Evolutionary conservation across 2,329 filamentous ascomycete species (phyloP), one percentile per base, ranked within the genome.

Genomic region (Beauveria asiatica): DNA sequence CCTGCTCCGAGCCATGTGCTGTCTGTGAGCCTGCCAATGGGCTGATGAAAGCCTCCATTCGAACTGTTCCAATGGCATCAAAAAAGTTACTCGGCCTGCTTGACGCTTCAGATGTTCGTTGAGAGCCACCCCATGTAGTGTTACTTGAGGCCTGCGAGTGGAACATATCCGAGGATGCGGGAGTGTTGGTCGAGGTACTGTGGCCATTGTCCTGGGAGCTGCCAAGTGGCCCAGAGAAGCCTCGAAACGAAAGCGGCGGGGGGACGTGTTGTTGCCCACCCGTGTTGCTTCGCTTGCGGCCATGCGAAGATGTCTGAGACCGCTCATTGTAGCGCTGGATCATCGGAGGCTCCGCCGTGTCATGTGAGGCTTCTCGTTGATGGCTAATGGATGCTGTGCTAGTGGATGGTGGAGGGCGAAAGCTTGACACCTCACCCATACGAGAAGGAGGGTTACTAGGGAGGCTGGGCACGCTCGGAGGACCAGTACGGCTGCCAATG

Each of bases 1-100:
- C 80, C 63, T 82, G 80, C 58, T 80, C 76, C 0, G 76, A 74
- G 46, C 75, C 72, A 13, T 81, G 78, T 13, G 76, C 74, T 57
- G 79, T 75, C 30, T 75, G 74, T 2, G 75, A 75, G 62, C 79
- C 76, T 1, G 81, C 76, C 11, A 86, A 71, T 0, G 84, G 84
- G 66, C 79, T 85, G 65, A 99, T 95, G 72, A 97, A 99, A 0
- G 94, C 94, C 73, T 97, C 93, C 93, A 99, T 97, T 30, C 94
- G 85, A 51, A 97, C 85, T 2, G 92, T 97, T 1, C 92, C 92
- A 61, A 95, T 87, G 1, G 89, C 89, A 67, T 95, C 92, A 69
- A 94, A 94, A 75, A 94, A 92, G 71, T 85, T 85, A 61, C 75
- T 76, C 0, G 76, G 74, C 6, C 74, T 71, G 10, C 79, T 81